These are phyloP conservation scores for Sonneratia alba DNA, from an alignment of 345 rosid genomes.

Conservation along the genomic window DNA sequence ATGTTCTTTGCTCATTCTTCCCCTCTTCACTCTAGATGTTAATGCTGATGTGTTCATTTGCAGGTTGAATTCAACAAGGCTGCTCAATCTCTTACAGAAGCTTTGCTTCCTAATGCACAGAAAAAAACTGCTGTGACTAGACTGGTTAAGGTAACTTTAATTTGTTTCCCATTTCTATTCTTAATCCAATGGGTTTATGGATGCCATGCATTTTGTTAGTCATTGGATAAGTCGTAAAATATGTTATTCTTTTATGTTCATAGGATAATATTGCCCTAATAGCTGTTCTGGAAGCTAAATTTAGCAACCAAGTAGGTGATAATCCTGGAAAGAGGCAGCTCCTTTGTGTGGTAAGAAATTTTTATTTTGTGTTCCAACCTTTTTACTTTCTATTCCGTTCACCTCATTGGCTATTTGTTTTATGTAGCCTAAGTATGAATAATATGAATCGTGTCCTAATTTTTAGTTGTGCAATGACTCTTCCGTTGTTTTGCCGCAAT, in stretches of 20 bases:
- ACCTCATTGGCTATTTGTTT: too few relatives aligned
- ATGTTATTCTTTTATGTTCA: slow-evolving; percentile 4
- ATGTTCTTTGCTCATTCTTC: not conserved
- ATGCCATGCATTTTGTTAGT: not conserved
- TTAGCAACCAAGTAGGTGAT: slow-evolving; percentile 77
- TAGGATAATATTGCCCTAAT: slow-evolving; percentile 96
- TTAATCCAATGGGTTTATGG: not conserved
- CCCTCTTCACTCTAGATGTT: not conserved
- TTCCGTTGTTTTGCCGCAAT: too few relatives aligned
- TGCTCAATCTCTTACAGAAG: slow-evolving; percentile 37
- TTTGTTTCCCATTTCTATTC: not conserved
- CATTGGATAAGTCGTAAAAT: not conserved
- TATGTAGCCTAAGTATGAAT: too few relatives aligned
- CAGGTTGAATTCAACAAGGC: slow-evolving; percentile 50
- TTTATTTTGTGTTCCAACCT: not conserved
- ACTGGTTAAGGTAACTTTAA: slow-evolving; percentile 32
- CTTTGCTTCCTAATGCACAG: slow-evolving; percentile 34
- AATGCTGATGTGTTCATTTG: not conserved
- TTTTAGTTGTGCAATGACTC: too few relatives aligned
- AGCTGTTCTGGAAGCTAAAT: slow-evolving; percentile 89
- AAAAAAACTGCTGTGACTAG: slow-evolving; percentile 29
- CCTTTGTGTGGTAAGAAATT: slow-evolving; percentile 78
- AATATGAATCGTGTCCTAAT: too few relatives aligned
- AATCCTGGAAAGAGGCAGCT: slow-evolving; percentile 86
- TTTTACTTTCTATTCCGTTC: not conserved